Evolutionary conservation across 1,284 basidiomycete species (phyloP), one percentile per base, ranked within the genome.

Genomic region (Trametes polyzona): DNA sequence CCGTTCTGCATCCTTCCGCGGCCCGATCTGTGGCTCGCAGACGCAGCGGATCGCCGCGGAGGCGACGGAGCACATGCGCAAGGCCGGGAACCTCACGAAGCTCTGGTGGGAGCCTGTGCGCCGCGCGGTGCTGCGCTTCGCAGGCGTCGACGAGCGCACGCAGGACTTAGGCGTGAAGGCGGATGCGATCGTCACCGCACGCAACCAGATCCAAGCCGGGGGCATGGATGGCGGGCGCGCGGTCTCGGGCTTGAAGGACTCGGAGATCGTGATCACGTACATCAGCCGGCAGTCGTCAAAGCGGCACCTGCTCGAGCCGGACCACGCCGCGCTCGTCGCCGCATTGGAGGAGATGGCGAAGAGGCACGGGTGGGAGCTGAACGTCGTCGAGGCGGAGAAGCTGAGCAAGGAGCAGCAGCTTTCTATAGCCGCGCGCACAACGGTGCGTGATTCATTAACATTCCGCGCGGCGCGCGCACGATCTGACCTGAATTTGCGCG

Each of bases 351-450:
- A 77, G 52, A 72, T 90, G 47, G 81, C 81, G 21, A 72, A 71
- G 43, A 73, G 77, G 65, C 80, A 84, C 59, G 78, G 75, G 16
- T 88, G 83, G 78, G 86, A 90, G 71, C 72, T 92, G 47, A 77
- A 82, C 63, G 76, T 90, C 49, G 76, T 89, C 12, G 75, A 81
- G 57, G 88, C 88, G 49, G 87, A 92, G 72, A 76, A 77, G 52
- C 67, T 92, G 67, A 78, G 81, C 7, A 86, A 88, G 70, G 89
- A 92, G 63, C 83, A 89, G 60, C 91, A 93, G 69, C 76, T 93
- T 35, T 72, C 74, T 24, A 70, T 86, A 16, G 80, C 78, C 0
- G 83, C 86, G 7, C 76, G 82, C 53, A 89, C 90, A 2, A 92
- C 88, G 24, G 87, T 74, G 47, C 16, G 65, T 60, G 41, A 24